phyloP scores from a whole-genome alignment of 208 protist genomes.

The Acanthamoeba triangularis region DNA sequence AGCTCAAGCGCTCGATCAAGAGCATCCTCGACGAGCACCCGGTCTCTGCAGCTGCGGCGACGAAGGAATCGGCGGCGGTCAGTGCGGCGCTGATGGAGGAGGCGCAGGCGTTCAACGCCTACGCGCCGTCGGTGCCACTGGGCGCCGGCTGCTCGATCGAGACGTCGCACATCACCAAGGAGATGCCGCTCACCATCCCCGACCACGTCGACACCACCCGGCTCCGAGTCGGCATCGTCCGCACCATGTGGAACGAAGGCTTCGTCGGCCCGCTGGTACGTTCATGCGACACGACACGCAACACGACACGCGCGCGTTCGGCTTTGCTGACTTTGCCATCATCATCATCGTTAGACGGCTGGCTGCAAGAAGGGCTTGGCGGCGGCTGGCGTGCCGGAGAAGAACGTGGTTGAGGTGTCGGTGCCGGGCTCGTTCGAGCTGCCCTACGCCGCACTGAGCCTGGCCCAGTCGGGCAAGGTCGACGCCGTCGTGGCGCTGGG shows the following conservation, averaged over 20 bases:
- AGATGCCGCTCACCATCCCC: conserved; percentile 48
- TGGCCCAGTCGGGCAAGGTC: conserved; percentile 13
- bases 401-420: conserved; percentile 17
- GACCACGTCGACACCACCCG: background rate
- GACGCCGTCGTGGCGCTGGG: conserved; percentile 54
- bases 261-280: conserved; percentile 37
- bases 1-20: conserved; percentile 48
- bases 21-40: conserved; percentile 54
- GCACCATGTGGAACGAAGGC: conserved; percentile 75
- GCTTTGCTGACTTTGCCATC: too few species aligned
- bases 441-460: conserved; percentile 2
- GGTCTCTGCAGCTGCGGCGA: background rate
- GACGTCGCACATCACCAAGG: conserved; percentile 25
- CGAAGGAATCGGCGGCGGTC: background rate
- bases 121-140: background rate
- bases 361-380: background rate
- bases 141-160: background rate
- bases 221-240: conserved; percentile 73
- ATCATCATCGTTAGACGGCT: too few species aligned
- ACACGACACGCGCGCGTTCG: too few species aligned
- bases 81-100: background rate
- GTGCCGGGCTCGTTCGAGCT: conserved; percentile 70
- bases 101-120: background rate
- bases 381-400: background rate
- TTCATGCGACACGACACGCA: too few species aligned